A percentile compares a stretch with the other conserved stretches of the same genome.
Evolutionary conservation across 83 land plant genomes (phyloP).

Genomic region (Isoetes engelmannii): DNA sequence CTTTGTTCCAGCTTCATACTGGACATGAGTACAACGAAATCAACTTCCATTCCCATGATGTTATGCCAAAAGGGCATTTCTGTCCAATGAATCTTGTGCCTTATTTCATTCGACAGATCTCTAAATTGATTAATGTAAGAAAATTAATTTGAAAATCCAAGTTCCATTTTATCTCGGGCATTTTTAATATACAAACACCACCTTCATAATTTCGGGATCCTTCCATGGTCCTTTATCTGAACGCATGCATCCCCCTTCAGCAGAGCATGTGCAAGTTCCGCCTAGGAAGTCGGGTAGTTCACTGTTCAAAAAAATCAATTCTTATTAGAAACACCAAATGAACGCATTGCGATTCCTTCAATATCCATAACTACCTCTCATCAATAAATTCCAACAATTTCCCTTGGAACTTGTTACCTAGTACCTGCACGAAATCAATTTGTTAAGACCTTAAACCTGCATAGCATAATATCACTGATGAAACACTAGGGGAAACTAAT

Average conservation of each 20-base stretch:
- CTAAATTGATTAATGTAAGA: no score
- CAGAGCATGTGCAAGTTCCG: conserved; percentile 75
- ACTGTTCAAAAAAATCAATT: conserved; percentile 38
- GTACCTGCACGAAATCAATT: conserved; percentile 41
- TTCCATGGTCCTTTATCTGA: conserved; percentile 98
- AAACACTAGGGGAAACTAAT: no score
- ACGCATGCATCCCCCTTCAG: conserved; percentile 76
- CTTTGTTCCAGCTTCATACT: no score
- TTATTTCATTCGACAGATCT: no score
- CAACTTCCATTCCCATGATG: no score
- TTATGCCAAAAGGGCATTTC: no score
- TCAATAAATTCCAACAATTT: conserved; percentile 79
- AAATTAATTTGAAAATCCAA: no score
- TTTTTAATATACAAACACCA: conserved; percentile 1
- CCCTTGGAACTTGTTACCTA: conserved; percentile 60
- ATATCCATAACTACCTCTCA: conserved; percentile 41
- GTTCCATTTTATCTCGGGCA: no score
- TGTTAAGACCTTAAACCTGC: no score
- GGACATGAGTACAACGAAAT: no score
- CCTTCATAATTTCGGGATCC: conserved; percentile 91
- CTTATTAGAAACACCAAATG: not conserved
- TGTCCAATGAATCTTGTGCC: no score
- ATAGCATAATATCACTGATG: no score
- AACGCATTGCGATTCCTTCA: not conserved
- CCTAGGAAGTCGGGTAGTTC: conserved; percentile 94